A percentile compares a stretch with the other conserved stretches of the same genome.
Evolutionary conservation across 1,284 basidiomycete species (phyloP).

Genomic region (Acaromyces ingoldii): DNA sequence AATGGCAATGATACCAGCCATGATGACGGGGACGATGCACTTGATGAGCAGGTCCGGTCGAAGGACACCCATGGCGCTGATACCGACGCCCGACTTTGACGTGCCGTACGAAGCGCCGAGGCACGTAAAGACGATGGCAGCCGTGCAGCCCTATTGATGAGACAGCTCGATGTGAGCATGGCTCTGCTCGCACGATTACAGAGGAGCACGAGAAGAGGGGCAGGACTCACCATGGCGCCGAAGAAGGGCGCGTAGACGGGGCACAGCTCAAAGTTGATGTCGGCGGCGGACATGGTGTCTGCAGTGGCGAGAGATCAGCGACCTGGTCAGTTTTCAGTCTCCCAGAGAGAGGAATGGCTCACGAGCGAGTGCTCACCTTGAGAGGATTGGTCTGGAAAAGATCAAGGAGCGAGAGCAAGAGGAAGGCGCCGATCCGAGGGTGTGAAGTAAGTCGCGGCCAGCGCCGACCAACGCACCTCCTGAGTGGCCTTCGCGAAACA

Average conservation of each 20-base stretch:
- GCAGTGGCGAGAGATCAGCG: not conserved
- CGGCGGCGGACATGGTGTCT: slow-evolving; percentile 22
- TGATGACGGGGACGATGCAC: slow-evolving; percentile 93
- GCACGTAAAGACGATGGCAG: slow-evolving; percentile 94
- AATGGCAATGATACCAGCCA: slow-evolving; percentile 92
- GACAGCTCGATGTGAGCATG: slow-evolving; percentile 1
- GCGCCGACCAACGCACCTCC: too few relatives aligned
- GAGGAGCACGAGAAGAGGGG: not conserved
- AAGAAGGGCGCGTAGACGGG: slow-evolving; percentile 77
- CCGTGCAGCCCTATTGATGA: slow-evolving; percentile 73
- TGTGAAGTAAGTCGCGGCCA: too few relatives aligned
- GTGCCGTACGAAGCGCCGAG: slow-evolving; percentile 95
- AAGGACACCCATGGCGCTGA: slow-evolving; percentile 89
- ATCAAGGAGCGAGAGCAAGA: too few relatives aligned
- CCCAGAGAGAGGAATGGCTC: too few relatives aligned
- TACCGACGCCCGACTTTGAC: slow-evolving; percentile 94
- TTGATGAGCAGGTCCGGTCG: slow-evolving; percentile 98
- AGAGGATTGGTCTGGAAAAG: too few relatives aligned
- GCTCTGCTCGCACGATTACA: not conserved
- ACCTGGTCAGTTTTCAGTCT: too few relatives aligned
- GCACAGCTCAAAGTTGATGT: slow-evolving; percentile 48
- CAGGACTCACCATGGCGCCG: slow-evolving; percentile 74
- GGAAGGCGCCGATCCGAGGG: too few relatives aligned
- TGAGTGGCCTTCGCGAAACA: too few relatives aligned
- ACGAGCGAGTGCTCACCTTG: too few relatives aligned